These are phyloP conservation scores for Asterophora lycoperdoides DNA, from an alignment of 768 basidiomycete genomes.

Conservation along the genomic window DNA sequence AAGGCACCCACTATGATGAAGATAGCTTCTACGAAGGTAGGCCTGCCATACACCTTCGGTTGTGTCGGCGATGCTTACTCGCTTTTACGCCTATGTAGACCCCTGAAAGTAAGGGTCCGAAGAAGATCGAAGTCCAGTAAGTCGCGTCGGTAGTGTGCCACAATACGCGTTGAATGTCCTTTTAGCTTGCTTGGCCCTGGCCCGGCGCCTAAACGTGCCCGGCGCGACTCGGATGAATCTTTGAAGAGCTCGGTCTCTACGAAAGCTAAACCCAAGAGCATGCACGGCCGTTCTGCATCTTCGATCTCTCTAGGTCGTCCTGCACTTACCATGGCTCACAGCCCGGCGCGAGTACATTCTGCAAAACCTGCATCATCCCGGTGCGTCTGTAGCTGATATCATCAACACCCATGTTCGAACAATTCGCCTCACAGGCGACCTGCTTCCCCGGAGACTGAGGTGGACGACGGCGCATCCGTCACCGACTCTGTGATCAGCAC, in stretches of 20 bases:
- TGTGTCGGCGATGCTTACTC: background rate
- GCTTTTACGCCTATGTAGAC: constrained; percentile 9
- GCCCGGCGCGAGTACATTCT: constrained; percentile 11
- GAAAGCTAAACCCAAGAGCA: constrained; percentile 20
- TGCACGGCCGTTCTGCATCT: constrained; percentile 22
- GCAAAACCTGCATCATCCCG: constrained; percentile 23
- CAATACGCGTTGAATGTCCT: background rate
- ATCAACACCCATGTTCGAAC: background rate
- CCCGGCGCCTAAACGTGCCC: constrained; percentile 25
- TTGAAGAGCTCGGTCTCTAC: constrained; percentile 12
- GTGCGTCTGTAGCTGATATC: constrained; percentile 14
- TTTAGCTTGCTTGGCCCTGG: constrained; percentile 23
- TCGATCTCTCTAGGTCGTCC: constrained; percentile 31
- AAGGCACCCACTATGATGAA: constrained; percentile 1
- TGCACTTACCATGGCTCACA: constrained; percentile 12
- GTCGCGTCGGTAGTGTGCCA: constrained; percentile 3
- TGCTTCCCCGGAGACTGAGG: constrained; percentile 33
- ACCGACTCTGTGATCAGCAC: constrained; percentile 47
- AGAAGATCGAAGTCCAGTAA: constrained; percentile 23
- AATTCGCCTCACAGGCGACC: constrained; percentile 17
- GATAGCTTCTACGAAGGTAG: constrained; percentile 2
- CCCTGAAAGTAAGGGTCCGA: constrained; percentile 18
- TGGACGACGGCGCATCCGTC: constrained; percentile 48
- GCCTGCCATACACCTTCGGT: background rate
- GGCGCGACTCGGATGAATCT: constrained; percentile 16